Evolutionary conservation across 495 filamentous ascomycete genomes (phyloP), one percentile per base, ranked within the genome.

Genomic region (Talaromyces proteolyticus): DNA sequence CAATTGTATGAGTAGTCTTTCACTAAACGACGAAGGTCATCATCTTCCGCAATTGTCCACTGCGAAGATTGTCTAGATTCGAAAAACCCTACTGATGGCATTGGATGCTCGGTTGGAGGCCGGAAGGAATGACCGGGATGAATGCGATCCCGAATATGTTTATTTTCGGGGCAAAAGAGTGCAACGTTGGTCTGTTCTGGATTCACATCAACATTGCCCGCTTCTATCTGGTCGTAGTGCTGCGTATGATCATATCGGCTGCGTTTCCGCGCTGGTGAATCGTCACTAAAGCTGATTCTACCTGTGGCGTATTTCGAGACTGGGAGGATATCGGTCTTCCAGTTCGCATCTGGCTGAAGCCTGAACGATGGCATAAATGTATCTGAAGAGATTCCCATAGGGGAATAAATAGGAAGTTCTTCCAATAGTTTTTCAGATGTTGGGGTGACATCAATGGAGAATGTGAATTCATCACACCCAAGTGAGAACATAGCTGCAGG

Each of bases 1-100:
- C 93, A 98, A 60, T 98, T 97, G 66, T 96, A 96, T 0, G 89
- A 87, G 59, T 91, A 95, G 49, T 96, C 91, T 56, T 89, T 85
- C 12, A 95, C 92, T 38, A 95, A 70, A 19, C 74, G 75, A 44
- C 88, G 87, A 18, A 98, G 74, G 60, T 91, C 87, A 54, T 96
- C 88, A 56, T 98, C 93, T 61, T 98, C 93, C 4, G 82, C 73
- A 57, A 78, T 79, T 0, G 87, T 89, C 93, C 93, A 98, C 56
- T 96, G 89, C 17, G 93, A 96, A 4, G 89, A 83, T 42, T 73
- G 77, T 16, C 94, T 76, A 46, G 73, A 82, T 64, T 98, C 94
- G 57, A 91, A 96, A 65, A 96, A 98, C 36, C 75, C 79, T 56
- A 88, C 84, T 16, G 85, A 81, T 4, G 93, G 93, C 88, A 96